Conservation (phyloP, 169 alveolate genomes). For the Ophryocystis elektroscirrha region DNA sequence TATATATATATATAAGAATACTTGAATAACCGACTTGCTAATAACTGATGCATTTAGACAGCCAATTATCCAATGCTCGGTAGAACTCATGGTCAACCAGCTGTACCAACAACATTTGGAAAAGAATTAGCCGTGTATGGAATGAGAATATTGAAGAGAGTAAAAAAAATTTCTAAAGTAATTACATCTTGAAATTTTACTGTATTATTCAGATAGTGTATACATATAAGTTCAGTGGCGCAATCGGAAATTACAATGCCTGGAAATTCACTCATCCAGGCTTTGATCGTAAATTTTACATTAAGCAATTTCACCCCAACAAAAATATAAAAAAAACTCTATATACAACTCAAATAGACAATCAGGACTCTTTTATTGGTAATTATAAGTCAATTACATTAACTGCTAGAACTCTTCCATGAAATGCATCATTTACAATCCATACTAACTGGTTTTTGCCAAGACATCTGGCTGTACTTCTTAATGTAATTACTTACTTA, state of each 20-base stretch:
- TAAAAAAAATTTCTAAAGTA: conserved; percentile 13
- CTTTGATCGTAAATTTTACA: conserved; percentile 33
- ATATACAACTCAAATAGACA: not conserved
- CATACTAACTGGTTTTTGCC: no score
- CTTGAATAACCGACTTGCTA: no score
- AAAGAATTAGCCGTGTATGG: conserved; percentile 65
- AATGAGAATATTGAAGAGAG: not conserved
- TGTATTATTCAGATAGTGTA: conserved; percentile 97
- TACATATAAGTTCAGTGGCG: conserved; percentile 64
- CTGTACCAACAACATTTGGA: conserved; percentile 85
- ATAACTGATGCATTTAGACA: no score
- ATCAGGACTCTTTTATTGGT: no score
- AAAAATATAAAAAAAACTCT: not conserved
- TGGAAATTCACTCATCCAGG: conserved; percentile 49
- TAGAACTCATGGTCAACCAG: conserved; percentile 89
- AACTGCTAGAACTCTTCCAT: no score
- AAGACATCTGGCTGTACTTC: no score
- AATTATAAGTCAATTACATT: no score
- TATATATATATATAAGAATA: not conserved
- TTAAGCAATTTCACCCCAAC: not conserved
- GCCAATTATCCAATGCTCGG: conserved; percentile 62
- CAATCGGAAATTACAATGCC: conserved; percentile 57
- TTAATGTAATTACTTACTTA: no score
- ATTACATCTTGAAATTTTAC: conserved; percentile 55
- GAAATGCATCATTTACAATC: no score